Percentiles rank a stretch among this genome's conserved stretches.
Evolutionary conservation across 805 yeast species (phyloP).

Genomic region (Saccharomycopsis babjevae): DNA sequence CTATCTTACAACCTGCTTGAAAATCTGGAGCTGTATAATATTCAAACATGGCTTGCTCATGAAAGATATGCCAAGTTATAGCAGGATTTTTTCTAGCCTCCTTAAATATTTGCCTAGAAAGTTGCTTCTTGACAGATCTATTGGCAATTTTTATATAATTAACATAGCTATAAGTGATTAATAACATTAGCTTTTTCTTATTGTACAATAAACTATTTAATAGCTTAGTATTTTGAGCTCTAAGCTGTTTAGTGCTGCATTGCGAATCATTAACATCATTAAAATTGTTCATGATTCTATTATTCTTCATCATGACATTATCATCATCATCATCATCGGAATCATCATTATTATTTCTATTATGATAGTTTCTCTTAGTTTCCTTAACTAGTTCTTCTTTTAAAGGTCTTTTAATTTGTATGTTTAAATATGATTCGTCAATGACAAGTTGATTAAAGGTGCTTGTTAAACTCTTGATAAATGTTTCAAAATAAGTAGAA

Average conservation of each 20-base stretch:
- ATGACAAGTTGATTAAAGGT: conserved; percentile 25
- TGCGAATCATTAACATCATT: conserved; percentile 12
- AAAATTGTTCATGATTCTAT: conserved; percentile 11
- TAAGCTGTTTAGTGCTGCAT: conserved; percentile 18
- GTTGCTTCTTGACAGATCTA: conserved; percentile 31
- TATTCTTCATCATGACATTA: not conserved
- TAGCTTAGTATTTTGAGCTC: not conserved
- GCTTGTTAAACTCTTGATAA: conserved; percentile 37
- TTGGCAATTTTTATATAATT: conserved; percentile 64
- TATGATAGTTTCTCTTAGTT: conserved; percentile 6
- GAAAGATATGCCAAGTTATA: conserved; percentile 65
- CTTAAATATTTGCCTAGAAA: conserved; percentile 41
- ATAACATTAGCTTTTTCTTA: conserved; percentile 20
- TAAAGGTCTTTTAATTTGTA: conserved; percentile 10
- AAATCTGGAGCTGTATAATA: conserved; percentile 36
- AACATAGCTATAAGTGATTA: conserved; percentile 51
- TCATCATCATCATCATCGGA: conserved; percentile 4
- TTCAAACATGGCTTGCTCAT: conserved; percentile 77
- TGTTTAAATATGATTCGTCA: conserved; percentile 17
- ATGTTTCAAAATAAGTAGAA: conserved; percentile 36
- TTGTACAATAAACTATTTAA: conserved; percentile 14
- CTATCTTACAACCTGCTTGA: conserved; percentile 49
- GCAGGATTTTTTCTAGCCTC: conserved; percentile 67
- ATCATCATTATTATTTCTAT: conserved; percentile 14
- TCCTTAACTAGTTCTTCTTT: conserved; percentile 6